Conservation (phyloP, 176 grass and related monocot species). For the Triticum monococcum region DNA sequence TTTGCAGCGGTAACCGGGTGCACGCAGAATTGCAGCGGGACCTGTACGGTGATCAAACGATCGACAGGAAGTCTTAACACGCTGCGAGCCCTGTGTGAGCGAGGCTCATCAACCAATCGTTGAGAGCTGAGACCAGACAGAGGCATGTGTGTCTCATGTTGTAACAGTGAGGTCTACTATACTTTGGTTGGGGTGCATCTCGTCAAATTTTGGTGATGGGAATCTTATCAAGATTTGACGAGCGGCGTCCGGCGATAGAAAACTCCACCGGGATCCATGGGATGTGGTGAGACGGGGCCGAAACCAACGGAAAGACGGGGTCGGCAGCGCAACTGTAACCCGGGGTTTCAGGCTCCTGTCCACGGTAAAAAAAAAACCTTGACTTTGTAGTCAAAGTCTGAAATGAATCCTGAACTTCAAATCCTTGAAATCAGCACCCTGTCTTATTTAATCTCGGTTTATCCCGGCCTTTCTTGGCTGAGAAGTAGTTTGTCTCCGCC, state of each 20-base stretch:
- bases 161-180: no score
- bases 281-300: neutral
- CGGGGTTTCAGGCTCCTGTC: neutral
- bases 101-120: neutral
- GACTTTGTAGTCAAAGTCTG: no score
- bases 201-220: neutral
- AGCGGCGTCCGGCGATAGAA: neutral
- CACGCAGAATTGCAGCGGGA: no score
- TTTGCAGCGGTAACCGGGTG: no score
- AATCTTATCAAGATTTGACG: neutral
- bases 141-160: neutral
- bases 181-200: neutral
- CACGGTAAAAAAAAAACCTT: neutral
- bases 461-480: no score
- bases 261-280: neutral
- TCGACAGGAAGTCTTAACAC: no score
- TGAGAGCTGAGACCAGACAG: neutral
- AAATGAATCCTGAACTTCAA: no score
- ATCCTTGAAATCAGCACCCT: no score
- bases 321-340: neutral
- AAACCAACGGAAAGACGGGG: neutral
- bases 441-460: no score
- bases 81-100: no score
- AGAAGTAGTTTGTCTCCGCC: no score
- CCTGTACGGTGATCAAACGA: no score